Evolutionary conservation across 768 basidiomycete species (phyloP), one percentile per base, ranked within the genome.

Genomic region (Leucocoprinus sp.): DNA sequence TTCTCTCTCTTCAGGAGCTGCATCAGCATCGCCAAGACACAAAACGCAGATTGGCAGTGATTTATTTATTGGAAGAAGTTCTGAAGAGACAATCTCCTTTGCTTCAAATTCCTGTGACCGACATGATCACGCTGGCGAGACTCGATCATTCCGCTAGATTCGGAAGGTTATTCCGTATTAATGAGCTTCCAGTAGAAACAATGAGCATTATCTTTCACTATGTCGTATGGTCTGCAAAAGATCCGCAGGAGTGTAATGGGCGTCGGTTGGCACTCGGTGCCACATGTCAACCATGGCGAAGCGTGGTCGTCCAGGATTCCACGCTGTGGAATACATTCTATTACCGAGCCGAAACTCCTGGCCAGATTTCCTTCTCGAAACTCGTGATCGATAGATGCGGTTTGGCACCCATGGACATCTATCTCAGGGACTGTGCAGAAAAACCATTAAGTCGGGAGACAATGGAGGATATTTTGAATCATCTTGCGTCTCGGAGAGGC

Each of bases 291-390:
- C 62, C 61, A 31, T 80, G 80, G 80, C 69, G 81, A 42, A 59
- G 58, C 24, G 56, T 72, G 14, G 71, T 72, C 42, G 58, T 74
- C 26, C 58, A 57, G 17, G 75, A 82, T 52, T 54, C 67, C 1
- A 75, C 71, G 14, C 50, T 82, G 23, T 83, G 81, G 81, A 82
- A 73, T 53, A 74, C 76, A 14, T 68, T 87, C 45, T 80, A 74
- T 74, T 81, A 84, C 22, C 39, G 46, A 56, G 67, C 68, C 39
- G 77, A 80, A 33, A 45, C 53, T 11, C 66, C 74, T 17, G 36
- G 31, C 4, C 28, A 37, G 14, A 23, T 40, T 37, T 64, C 71
- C 11, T 78, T 73, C 52, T 75, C 82, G 5, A 62, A 71, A 45
- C 62, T 70, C 37, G 84, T 76, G 69, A 64, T 85, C 45, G 64